These are phyloP conservation scores for Symbiotaphrina buchneri DNA, from an alignment of 495 filamentous ascomycete genomes.

Conservation along the genomic window DNA sequence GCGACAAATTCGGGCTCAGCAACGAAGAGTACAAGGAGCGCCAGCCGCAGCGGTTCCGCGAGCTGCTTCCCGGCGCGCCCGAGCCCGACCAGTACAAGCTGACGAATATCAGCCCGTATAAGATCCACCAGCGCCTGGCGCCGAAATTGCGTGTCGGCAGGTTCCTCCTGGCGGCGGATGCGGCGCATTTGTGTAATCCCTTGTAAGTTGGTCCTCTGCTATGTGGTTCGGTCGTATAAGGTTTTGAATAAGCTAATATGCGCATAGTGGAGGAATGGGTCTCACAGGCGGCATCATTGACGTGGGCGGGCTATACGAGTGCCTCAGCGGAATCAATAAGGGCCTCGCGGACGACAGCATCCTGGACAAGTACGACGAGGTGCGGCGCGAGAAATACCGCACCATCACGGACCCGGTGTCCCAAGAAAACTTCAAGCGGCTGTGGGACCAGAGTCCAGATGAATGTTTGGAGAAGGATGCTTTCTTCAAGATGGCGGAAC, in stretches of 20 bases:
- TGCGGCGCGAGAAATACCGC: constrained; percentile 29
- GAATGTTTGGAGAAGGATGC: constrained; percentile 15
- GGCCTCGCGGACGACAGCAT: constrained; percentile 29
- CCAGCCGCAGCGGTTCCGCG: constrained; percentile 26
- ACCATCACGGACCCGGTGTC: constrained; percentile 32
- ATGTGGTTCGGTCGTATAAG: too few species aligned
- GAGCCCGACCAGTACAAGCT: constrained; percentile 32
- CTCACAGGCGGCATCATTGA: constrained; percentile 39
- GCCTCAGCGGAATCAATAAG: constrained; percentile 29
- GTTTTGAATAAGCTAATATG: too few species aligned
- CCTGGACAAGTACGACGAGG: constrained; percentile 30
- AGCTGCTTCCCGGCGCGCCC: constrained; percentile 33
- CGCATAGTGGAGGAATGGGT: constrained; percentile 26
- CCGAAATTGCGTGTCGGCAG: too few species aligned
- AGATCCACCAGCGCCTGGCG: too few species aligned
- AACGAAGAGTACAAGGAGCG: constrained; percentile 27
- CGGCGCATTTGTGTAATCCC: too few species aligned
- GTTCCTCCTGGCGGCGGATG: too few species aligned
- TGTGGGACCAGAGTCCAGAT: constrained; percentile 16
- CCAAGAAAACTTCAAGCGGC: constrained; percentile 21
- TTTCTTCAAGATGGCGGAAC: constrained; percentile 14
- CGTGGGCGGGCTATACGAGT: constrained; percentile 32
- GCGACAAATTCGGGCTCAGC: constrained; percentile 24
- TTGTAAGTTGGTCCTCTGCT: too few species aligned
- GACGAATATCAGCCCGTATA: constrained; percentile 30